Base-by-base conservation (phyloP, 2,329 filamentous ascomycete species). In the Colletotrichum incanum region DNA sequence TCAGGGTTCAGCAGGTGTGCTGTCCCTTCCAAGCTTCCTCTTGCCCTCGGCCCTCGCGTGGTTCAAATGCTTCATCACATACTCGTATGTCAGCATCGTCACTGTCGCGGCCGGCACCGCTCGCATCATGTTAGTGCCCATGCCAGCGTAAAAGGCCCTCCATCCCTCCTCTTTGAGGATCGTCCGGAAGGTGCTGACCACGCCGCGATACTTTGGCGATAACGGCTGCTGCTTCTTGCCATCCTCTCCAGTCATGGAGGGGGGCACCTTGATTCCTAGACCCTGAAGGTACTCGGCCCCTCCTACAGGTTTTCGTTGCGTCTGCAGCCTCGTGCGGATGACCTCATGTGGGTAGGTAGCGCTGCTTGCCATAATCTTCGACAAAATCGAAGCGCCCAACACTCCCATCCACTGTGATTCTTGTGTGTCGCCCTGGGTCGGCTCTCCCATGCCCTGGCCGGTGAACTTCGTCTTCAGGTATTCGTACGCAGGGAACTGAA, bases 271-370 rank as follows among this genome's bases (percentile, higher is more conserved):
- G 81, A 84, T 88, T 72, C 84, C 86, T 45, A 89, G 78, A 1
- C 85, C 87, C 69, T 88, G 85, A 49, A 88, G 78, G 72, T 85
- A 87, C 55, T 88, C 86, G 49, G 86, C 84, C 9, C 88, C 86
- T 1, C 88, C 87, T 28, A 89, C 84, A 5, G 92, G 91, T 73
- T 95, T 89, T 78, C 96, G 92, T 81, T 99, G 96, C 1, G 96
- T 99, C 82, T 99, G 96, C 68, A 99, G 85, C 71, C 96, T 89
- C 61, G 96, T 99, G 55, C 96, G 92, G 63, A 99, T 92, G 23
- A 99, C 96, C 83, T 99, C 96, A 80, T 99, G 96, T 1, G 96
- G 96, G 80, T 99, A 99, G 23, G 96, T 99, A 11, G 95, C 94
- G 60, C 94, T 96, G 80, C 95, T 98, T 43, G 96, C 96, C 78